Evolutionary conservation across 148 eudicot species (phyloP).

Genomic region (Rhododendron ovatum): DNA sequence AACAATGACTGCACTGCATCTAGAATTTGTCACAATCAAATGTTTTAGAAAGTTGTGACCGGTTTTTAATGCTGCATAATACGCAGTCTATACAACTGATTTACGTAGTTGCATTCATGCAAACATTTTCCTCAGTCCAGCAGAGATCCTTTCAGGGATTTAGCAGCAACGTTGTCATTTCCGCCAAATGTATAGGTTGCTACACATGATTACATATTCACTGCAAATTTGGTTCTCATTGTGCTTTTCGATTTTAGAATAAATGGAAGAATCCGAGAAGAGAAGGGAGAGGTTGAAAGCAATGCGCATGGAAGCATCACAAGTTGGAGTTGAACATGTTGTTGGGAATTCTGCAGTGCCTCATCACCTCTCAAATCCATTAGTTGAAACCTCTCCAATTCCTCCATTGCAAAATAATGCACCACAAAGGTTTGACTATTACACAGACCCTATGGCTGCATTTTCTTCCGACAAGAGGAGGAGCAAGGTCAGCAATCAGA

Average conservation of each 20-base stretch:
- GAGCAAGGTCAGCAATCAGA: not conserved
- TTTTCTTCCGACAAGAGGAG: not conserved
- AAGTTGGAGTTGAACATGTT: slow-evolving; percentile 19
- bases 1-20: not conserved
- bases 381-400: slow-evolving; percentile 34
- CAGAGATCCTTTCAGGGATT: not conserved
- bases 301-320: slow-evolving; percentile 67
- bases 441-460: not conserved
- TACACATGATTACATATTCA: not conserved
- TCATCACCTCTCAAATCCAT: slow-evolving; percentile 49
- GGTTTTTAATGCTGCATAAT: not conserved
- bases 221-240: not conserved
- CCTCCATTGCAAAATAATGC: slow-evolving; percentile 10
- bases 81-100: not conserved
- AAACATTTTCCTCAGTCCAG: too few species aligned
- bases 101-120: not conserved
- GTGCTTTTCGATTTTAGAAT: slow-evolving; percentile 1
- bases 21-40: not conserved
- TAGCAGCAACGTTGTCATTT: not conserved
- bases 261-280: slow-evolving; percentile 84
- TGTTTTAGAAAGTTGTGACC: not conserved
- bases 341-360: slow-evolving; percentile 10
- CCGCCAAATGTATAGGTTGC: not conserved
- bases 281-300: slow-evolving; percentile 78
- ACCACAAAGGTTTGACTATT: not conserved